phyloP scores from a whole-genome alignment of 2,329 filamentous ascomycete genomes.

The Cyphellophora europaea region DNA sequence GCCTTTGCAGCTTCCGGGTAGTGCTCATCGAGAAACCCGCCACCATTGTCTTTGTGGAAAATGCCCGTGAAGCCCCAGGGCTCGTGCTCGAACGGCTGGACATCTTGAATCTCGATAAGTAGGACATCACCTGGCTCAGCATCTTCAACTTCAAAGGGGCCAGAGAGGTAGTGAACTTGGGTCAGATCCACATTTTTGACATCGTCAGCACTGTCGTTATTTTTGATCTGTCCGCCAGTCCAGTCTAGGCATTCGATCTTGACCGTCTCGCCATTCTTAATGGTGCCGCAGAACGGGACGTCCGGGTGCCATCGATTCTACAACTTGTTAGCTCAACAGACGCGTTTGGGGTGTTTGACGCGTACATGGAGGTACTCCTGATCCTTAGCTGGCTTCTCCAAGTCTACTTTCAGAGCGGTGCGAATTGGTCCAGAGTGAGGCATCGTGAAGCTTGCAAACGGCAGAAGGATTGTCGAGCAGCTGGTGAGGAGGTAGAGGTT shows the following conservation, averaged over 20 bases:
- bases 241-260: conserved; percentile 92
- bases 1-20: conserved; percentile 73
- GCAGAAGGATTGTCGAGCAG: too few species aligned
- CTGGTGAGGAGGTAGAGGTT: too few species aligned
- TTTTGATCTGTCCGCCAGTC: conserved; percentile 68
- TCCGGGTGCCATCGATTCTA: conserved; percentile 93
- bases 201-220: conserved; percentile 80
- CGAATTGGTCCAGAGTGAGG: conserved; percentile 40
- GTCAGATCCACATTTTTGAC: conserved; percentile 77
- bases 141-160: conserved; percentile 77
- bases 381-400: conserved; percentile 61
- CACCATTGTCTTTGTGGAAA: conserved; percentile 72
- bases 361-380: conserved; percentile 63
- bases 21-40: conserved; percentile 78
- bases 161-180: conserved; percentile 76
- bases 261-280: conserved; percentile 76
- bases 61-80: conserved; percentile 88
- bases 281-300: conserved; percentile 62
- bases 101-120: conserved; percentile 83
- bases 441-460: neutral
- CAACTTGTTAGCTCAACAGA: conserved; percentile 2
- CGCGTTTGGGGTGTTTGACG: conserved; percentile 4
- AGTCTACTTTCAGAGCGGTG: conserved; percentile 62
- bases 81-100: conserved; percentile 75
- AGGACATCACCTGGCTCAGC: conserved; percentile 79